A percentile compares a stretch with the other conserved stretches of the same genome.
phyloP scores from a whole-genome alignment of 2,329 filamentous ascomycete genomes.

The Monilinia fructigena region DNA sequence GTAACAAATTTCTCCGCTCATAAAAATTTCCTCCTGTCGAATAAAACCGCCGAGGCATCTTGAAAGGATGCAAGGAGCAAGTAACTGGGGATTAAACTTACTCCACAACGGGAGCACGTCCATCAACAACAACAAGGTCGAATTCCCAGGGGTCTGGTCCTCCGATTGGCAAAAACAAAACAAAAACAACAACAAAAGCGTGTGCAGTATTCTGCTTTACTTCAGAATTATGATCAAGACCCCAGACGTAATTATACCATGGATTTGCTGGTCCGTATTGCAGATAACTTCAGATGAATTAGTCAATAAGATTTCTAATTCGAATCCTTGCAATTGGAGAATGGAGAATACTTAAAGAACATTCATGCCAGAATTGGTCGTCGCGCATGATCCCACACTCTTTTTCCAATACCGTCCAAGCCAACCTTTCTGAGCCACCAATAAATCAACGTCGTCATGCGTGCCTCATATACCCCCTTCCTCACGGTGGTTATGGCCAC shows the following conservation, averaged over 20 bases:
- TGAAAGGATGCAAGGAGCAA: too few relatives aligned
- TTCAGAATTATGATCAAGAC: neutral
- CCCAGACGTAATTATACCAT: neutral
- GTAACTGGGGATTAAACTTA: too few relatives aligned
- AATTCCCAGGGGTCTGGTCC: neutral
- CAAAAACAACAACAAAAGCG: too few relatives aligned
- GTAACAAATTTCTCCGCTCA: too few relatives aligned
- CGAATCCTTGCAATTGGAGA: too few relatives aligned
- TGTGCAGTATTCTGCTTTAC: neutral
- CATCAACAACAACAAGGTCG: slow-evolving; percentile 1
- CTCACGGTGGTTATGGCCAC: neutral
- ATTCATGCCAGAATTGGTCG: neutral
- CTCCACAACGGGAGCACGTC: slow-evolving; percentile 14
- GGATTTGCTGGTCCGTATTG: neutral
- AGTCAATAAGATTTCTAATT: too few relatives aligned
- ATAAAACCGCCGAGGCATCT: too few relatives aligned
- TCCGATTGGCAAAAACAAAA: neutral
- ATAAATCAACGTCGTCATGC: neutral
- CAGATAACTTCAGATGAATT: neutral
- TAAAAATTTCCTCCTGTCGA: too few relatives aligned
- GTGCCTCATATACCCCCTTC: neutral
- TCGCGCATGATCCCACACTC: neutral
- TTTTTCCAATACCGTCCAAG: neutral
- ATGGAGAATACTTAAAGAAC: neutral
- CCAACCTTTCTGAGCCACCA: neutral